phyloP scores from a whole-genome alignment of 2,329 filamentous ascomycete species.

The Diaporthe citriasiana region DNA sequence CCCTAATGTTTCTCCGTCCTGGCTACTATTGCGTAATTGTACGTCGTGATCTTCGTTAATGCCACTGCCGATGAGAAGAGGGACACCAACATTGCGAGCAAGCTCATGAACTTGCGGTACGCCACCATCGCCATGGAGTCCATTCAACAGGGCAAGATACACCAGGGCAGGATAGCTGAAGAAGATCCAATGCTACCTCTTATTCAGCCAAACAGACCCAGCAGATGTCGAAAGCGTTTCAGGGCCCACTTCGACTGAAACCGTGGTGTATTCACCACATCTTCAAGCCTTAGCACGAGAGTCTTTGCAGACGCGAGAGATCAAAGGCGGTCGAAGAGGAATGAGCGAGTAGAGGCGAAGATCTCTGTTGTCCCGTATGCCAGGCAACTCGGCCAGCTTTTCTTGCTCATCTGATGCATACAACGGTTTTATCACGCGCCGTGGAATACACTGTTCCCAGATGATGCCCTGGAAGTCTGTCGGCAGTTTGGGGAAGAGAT shows the following conservation, averaged over 20 bases:
- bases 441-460: not conserved
- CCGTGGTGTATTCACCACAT: not conserved
- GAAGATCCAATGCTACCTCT: not conserved
- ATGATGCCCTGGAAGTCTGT: not conserved
- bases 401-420: not conserved
- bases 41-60: not conserved
- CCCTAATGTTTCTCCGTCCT: not conserved
- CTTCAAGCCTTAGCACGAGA: not conserved
- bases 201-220: not conserved
- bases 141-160: too few relatives aligned
- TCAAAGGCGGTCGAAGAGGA: not conserved
- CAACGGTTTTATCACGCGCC: not conserved
- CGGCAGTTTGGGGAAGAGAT: not conserved
- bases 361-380: not conserved
- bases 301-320: not conserved
- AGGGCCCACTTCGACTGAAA: fast-evolving
- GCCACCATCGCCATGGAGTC: not conserved
- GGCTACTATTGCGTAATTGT: not conserved
- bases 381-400: not conserved
- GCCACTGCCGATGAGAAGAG: not conserved
- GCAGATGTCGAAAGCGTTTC: not conserved
- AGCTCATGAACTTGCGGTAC: not conserved
- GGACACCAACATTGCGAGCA: not conserved
- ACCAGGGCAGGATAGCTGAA: not conserved
- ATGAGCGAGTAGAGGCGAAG: not conserved